Evolutionary conservation across 2,329 filamentous ascomycete species (phyloP), one percentile per base, ranked within the genome.

Genomic region (Exophiala phaeomuriformis): DNA sequence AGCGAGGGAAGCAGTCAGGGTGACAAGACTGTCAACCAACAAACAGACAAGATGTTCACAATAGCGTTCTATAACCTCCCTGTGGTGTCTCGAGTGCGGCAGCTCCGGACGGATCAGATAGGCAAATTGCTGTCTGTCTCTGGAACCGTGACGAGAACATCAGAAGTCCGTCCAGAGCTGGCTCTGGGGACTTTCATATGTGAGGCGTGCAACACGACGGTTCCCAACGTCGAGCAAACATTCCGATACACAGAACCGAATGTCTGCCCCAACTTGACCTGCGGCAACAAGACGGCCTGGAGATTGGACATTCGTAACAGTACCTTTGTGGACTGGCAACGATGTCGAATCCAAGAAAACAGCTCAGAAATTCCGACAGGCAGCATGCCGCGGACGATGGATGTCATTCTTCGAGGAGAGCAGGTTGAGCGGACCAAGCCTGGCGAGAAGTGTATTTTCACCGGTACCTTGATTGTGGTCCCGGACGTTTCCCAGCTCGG

Each of bases 301-400:
- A 84, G 90, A 61, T 74, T 98, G n/a, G 91, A 98, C 64, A 96
- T 98, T 65, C 81, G 89, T 41, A 91, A 95, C 69, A 96, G 90
- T 69, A 97, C 90, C 0, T 98, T 98, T 68, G 87, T 98, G 57
- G 93, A 98, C 72, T 98, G 93, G 93, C 93, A 98, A 68, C 97
- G 97, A 69, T 90, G 97, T 28, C 87, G 94, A 59, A 89, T 97
- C 57, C 93, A 98, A 71, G 93, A 98, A 71, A 98, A 97, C 74
- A 95, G 90, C 62, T 91, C 91, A 3, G 93, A 98, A 68, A 98
- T 98, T 36, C 93, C 93, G 0, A 98, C 93, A 0, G 93, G 93
- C 51, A 96, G 90, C 72, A 98, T 98, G 93, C 93, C 93, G 28
- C 82, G 93, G 55, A 98, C 93, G 2, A 93, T 98, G 82, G 93